Evolutionary conservation across 352 stramenopile species (phyloP).

Genomic region (Paralagenidium karlingii): DNA sequence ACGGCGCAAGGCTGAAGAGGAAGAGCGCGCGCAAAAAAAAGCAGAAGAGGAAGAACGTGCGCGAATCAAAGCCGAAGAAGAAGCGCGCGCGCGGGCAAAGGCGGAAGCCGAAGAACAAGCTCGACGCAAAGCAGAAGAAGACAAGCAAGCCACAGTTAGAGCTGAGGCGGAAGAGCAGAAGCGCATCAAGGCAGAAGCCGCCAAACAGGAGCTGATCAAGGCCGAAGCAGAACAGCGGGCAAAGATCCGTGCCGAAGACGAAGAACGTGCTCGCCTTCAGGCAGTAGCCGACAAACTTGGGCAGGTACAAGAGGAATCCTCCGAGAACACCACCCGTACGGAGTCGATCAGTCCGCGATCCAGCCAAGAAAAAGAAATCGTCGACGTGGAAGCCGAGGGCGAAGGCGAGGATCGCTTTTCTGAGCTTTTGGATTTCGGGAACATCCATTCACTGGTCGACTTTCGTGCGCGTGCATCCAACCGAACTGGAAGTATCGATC

Average conservation of each 20-base stretch:
- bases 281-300: too few relatives aligned
- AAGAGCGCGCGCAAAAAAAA: constrained; percentile 1
- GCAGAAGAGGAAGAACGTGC: constrained; percentile 9
- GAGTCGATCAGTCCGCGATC: neutral
- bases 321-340: neutral
- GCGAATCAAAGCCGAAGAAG: constrained; percentile 5
- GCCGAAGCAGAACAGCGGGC: neutral
- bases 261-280: neutral
- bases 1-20: constrained; percentile 17
- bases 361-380: constrained; percentile 4
- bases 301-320: neutral
- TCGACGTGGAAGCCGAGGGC: constrained; percentile 6
- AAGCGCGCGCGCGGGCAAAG: constrained; percentile 17
- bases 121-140: constrained; percentile 8
- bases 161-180: constrained; percentile 6
- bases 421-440: constrained; percentile 23
- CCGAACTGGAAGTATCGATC: constrained; percentile 17
- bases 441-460: constrained; percentile 38
- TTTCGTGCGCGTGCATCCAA: constrained; percentile 27
- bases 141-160: constrained; percentile 7
- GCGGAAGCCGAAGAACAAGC: constrained; percentile 9
- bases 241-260: neutral
- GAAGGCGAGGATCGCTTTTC: constrained; percentile 10
- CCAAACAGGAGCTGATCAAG: constrained; percentile 4
- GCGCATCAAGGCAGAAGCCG: constrained; percentile 8